These are phyloP conservation scores for Ophiostoma triangulosporum DNA, from an alignment of 2,329 filamentous ascomycete species.

Conservation along the genomic window DNA sequence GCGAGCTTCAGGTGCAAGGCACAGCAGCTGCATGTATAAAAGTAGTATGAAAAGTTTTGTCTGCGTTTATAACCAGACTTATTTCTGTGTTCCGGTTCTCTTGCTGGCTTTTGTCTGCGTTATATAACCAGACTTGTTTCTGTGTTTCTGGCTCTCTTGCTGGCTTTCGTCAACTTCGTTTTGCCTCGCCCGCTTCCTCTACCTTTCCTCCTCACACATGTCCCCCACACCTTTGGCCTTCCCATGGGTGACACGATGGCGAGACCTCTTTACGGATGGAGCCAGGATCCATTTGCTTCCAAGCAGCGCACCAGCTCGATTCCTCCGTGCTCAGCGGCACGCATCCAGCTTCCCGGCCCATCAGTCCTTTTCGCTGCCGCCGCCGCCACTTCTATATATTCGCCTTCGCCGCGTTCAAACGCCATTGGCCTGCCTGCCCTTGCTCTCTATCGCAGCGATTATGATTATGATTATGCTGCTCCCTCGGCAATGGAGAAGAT, in stretches of 20 bases:
- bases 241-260: slow-evolving; percentile 24
- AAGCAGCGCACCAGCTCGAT: neutral
- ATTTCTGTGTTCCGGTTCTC: too few relatives aligned
- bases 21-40: too few relatives aligned
- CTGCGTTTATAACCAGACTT: too few relatives aligned
- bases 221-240: slow-evolving; percentile 21
- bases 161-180: neutral
- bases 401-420: neutral
- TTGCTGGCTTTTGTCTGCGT: too few relatives aligned
- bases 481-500: neutral
- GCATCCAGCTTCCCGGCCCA: neutral
- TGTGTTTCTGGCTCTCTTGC: too few relatives aligned
- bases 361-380: neutral
- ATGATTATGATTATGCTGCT: neutral
- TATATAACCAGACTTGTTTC: too few relatives aligned
- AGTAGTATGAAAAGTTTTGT: too few relatives aligned
- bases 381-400: neutral
- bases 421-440: neutral
- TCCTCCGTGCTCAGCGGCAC: neutral
- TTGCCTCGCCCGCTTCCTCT: neutral
- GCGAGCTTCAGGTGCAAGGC: neutral
- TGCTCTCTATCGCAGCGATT: neutral
- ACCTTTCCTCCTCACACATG: slow-evolving; percentile 17
- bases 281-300: slow-evolving; percentile 15
- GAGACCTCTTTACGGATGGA: slow-evolving; percentile 21